Conservation (phyloP, 2,329 filamentous ascomycete genomes). For the Passalora sequoiae region DNA sequence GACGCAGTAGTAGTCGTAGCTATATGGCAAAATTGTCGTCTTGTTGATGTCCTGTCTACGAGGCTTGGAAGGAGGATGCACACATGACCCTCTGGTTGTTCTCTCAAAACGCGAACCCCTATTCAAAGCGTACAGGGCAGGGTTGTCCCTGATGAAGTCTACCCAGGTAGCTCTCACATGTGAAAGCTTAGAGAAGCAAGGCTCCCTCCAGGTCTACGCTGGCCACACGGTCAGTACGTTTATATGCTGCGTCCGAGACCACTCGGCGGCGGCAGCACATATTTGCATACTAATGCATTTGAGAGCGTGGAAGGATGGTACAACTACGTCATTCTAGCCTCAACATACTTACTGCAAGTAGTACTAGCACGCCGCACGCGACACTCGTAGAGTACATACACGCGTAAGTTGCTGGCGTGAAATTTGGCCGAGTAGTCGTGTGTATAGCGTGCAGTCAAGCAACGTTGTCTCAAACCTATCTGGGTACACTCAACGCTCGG, state of each 20-base stretch:
- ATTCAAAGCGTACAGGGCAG: too few relatives aligned
- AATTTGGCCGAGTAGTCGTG: slow-evolving; percentile 20
- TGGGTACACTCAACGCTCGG: slow-evolving; percentile 8
- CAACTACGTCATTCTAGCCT: slow-evolving; percentile 15
- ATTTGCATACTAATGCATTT: slow-evolving; percentile 13
- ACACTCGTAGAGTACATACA: slow-evolving; percentile 13
- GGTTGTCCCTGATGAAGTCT: slow-evolving; percentile 3
- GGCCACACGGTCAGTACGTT: slow-evolving; percentile 5
- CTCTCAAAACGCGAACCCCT: too few relatives aligned
- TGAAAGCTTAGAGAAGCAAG: slow-evolving; percentile 14
- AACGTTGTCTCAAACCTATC: slow-evolving; percentile 8
- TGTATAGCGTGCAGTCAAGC: slow-evolving; percentile 16
- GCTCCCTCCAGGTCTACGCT: slow-evolving; percentile 4
- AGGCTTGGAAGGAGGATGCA: too few relatives aligned
- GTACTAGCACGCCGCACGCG: too few relatives aligned
- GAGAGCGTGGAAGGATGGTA: slow-evolving; percentile 5
- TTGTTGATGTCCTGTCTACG: too few relatives aligned
- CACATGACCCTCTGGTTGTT: slow-evolving; percentile 12
- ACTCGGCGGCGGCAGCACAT: slow-evolving; percentile 3
- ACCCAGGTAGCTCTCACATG: slow-evolving; percentile 10
- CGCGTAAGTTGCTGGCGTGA: slow-evolving; percentile 17
- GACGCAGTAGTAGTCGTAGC: too few relatives aligned
- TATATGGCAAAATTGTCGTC: too few relatives aligned
- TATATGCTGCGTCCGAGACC: slow-evolving; percentile 15
- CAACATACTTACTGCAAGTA: too few relatives aligned